Conservation (phyloP, 1,139 yeast species). For the Pneumocystis wakefieldiae region DNA sequence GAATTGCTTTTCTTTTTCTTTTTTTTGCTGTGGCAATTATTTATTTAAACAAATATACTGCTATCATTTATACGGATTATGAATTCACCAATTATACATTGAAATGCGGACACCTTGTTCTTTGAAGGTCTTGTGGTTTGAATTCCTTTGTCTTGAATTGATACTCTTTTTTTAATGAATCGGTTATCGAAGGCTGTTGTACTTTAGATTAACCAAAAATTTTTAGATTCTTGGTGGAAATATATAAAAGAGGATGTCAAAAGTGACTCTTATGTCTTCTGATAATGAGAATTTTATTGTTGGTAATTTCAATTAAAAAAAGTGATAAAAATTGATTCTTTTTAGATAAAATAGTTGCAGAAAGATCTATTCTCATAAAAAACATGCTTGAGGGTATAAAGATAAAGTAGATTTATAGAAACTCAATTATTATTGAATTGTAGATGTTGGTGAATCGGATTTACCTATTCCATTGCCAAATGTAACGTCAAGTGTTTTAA, state of each 20-base stretch:
- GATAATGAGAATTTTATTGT: not conserved
- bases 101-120: too few species aligned
- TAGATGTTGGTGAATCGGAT: slow-evolving; percentile 48
- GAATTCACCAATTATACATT: too few species aligned
- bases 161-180: too few species aligned
- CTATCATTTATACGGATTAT: not conserved
- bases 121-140: too few species aligned
- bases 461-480: slow-evolving; percentile 57
- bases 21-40: not conserved
- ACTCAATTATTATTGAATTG: slow-evolving; percentile 16
- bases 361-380: slow-evolving; percentile 73
- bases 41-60: not conserved
- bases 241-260: not conserved
- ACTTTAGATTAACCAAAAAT: too few species aligned
- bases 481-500: slow-evolving; percentile 48
- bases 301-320: not conserved
- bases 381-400: slow-evolving; percentile 76
- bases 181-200: too few species aligned
- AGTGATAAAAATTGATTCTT: slow-evolving; percentile 20
- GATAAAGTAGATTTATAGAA: slow-evolving; percentile 16
- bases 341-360: slow-evolving; percentile 74
- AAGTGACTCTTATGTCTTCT: slow-evolving; percentile 1
- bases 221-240: not conserved
- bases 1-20: not conserved
- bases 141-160: too few species aligned